Evolutionary conservation across 1,284 basidiomycete species (phyloP).

Genomic region (Bjerkandera adusta): DNA sequence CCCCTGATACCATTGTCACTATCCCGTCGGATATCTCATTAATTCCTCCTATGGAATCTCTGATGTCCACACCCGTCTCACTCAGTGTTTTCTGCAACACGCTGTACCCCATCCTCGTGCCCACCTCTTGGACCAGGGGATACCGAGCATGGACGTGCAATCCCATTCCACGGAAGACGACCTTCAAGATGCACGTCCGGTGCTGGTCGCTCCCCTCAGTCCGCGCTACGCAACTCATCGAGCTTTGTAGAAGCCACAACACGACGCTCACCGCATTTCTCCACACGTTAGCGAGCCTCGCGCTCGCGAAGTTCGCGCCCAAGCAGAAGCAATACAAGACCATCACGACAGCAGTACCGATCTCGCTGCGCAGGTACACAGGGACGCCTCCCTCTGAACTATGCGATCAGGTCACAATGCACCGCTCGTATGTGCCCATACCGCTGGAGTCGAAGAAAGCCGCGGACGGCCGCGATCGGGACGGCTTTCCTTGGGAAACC

Average conservation of each 20-base stretch:
- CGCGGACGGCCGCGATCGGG: neutral
- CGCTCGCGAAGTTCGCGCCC: no score
- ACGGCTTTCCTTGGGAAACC: conserved; percentile 28
- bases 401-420: conserved; percentile 34
- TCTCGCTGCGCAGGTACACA: conserved; percentile 36
- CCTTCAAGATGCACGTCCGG: conserved; percentile 20
- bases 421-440: conserved; percentile 23
- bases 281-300: no score
- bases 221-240: conserved; percentile 24
- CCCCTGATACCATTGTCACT: no score
- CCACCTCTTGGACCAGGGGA: conserved; percentile 25
- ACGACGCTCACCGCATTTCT: conserved; percentile 36
- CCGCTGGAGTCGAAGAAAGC: conserved; percentile 3
- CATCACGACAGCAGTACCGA: conserved; percentile 31
- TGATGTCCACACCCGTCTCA: no score
- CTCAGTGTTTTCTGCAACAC: conserved; percentile 24
- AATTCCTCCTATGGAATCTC: no score
- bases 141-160: conserved; percentile 36
- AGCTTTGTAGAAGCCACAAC: conserved; percentile 29
- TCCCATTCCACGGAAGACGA: conserved; percentile 17
- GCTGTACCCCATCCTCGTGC: conserved; percentile 27
- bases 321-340: conserved; percentile 34
- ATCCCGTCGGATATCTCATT: no score
- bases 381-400: conserved; percentile 28
- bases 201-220: conserved; percentile 27